A percentile compares a stretch with the other conserved stretches of the same genome.
Conservation (phyloP, 164 flowering plant genomes). For the Santalum album region DNA sequence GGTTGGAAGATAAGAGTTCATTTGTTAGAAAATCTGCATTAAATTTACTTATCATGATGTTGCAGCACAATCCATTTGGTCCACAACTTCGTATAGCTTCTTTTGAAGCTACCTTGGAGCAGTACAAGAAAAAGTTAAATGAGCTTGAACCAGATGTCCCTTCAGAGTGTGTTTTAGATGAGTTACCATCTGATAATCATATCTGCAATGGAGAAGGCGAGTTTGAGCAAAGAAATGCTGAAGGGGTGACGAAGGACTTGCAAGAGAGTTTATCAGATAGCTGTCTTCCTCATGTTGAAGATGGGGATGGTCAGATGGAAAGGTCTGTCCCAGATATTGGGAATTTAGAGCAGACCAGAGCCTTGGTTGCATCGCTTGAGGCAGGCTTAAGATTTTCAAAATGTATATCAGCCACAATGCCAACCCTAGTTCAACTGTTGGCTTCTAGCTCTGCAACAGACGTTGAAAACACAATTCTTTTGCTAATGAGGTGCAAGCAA, state of each 20-base stretch:
- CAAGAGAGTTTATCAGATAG: constrained; percentile 69
- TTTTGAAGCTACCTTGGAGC: constrained; percentile 83
- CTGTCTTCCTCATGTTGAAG: constrained; percentile 34
- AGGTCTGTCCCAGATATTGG: constrained; percentile 68
- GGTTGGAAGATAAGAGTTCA: constrained; percentile 93
- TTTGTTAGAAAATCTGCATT: constrained; percentile 93
- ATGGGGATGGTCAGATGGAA: constrained; percentile 25
- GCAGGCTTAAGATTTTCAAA: constrained; percentile 84
- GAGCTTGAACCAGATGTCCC: constrained; percentile 44
- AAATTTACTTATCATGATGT: constrained; percentile 77
- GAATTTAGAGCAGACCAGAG: constrained; percentile 83
- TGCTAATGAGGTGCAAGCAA: constrained; percentile 92
- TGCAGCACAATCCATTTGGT: constrained; percentile 98
- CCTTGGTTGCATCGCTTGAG: constrained; percentile 95
- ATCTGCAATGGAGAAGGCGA: constrained; percentile 35
- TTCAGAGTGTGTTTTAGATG: constrained; percentile 34
- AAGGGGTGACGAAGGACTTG: constrained; percentile 17
- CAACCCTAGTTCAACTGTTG: constrained; percentile 89
- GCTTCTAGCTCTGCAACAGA: constrained; percentile 94
- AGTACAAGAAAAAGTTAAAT: constrained; percentile 65
- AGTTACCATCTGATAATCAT: constrained; percentile 28
- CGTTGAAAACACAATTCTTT: constrained; percentile 83
- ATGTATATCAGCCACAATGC: constrained; percentile 73
- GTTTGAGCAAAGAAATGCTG: constrained; percentile 27
- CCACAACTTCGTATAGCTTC: constrained; percentile 83